A percentile compares a stretch with the other conserved stretches of the same genome.
phyloP scores from a whole-genome alignment of 2,329 filamentous ascomycete species.

The Cladosporium sp. region DNA sequence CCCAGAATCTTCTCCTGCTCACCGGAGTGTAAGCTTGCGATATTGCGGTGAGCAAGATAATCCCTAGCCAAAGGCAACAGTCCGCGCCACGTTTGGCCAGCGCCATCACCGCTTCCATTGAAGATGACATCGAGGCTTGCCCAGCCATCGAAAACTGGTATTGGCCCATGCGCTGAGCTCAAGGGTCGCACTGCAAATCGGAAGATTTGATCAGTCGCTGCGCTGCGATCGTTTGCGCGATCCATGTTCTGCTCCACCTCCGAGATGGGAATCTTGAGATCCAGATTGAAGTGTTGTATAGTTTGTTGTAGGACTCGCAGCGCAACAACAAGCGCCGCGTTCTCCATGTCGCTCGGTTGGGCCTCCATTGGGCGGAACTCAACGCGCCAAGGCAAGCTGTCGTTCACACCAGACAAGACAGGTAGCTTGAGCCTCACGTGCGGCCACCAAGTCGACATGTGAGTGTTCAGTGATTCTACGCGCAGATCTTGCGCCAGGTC shows the following conservation, averaged over 20 bases:
- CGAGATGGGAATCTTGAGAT: neutral
- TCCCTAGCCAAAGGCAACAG: neutral
- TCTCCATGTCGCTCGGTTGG: neutral
- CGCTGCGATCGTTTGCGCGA: neutral
- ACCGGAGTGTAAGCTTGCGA: neutral
- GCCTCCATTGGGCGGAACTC: neutral
- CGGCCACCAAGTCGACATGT: neutral
- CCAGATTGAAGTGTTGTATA: neutral
- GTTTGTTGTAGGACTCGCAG: neutral
- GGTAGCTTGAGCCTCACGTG: neutral
- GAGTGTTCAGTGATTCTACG: neutral
- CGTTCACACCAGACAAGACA: neutral
- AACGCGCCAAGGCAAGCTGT: neutral
- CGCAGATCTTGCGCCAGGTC: neutral
- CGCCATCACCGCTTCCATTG: neutral
- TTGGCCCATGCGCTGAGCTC: too few relatives aligned
- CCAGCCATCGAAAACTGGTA: neutral
- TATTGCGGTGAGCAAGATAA: neutral
- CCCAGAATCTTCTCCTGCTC: neutral
- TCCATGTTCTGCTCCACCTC: neutral
- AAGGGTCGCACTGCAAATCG: neutral
- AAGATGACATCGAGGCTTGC: conserved; percentile 2
- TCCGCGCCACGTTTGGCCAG: neutral
- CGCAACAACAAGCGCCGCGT: neutral
- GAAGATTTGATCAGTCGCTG: neutral